Conservation (phyloP, 2,329 filamentous ascomycete species). For the Ophiosphaerella herpotricha region DNA sequence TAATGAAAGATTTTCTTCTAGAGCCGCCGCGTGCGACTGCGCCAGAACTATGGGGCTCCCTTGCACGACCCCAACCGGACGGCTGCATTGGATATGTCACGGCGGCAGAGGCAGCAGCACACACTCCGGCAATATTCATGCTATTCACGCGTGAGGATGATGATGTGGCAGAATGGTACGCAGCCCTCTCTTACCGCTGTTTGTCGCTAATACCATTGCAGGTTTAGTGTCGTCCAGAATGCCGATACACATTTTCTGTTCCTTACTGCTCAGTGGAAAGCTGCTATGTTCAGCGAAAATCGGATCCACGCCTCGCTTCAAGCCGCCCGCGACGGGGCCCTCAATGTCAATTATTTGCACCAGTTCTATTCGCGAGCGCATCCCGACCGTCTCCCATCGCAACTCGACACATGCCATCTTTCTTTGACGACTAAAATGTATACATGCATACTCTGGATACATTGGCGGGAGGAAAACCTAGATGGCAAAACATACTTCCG, state of each 20-base stretch:
- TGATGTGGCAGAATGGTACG: constrained; percentile 16
- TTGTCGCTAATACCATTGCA: background rate
- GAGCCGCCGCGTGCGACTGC: constrained; percentile 9
- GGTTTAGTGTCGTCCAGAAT: constrained; percentile 6
- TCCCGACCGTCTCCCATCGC: constrained; percentile 7
- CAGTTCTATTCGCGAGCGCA: constrained; percentile 18
- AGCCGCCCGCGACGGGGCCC: constrained; percentile 17
- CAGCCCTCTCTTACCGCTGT: background rate
- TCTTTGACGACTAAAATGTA: constrained; percentile 9
- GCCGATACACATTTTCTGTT: constrained; percentile 15
- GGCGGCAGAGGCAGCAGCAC: constrained; percentile 9
- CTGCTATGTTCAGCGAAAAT: too few species aligned
- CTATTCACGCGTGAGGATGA: constrained; percentile 13
- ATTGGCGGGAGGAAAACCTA: constrained; percentile 12
- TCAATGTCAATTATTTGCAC: constrained; percentile 22
- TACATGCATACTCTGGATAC: constrained; percentile 14
- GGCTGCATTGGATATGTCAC: constrained; percentile 17
- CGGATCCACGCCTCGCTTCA: too few species aligned
- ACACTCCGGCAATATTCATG: background rate
- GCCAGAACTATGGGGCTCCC: constrained; percentile 9
- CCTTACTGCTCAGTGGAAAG: constrained; percentile 9
- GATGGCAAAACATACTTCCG: constrained; percentile 6
- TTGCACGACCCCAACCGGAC: constrained; percentile 16
- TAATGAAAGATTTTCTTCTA: constrained; percentile 11
- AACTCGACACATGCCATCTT: constrained; percentile 16